Evolutionary conservation across 305 asterid genomes (phyloP), one percentile per base, ranked within the genome.

Genomic region (Salvia sclarea): DNA sequence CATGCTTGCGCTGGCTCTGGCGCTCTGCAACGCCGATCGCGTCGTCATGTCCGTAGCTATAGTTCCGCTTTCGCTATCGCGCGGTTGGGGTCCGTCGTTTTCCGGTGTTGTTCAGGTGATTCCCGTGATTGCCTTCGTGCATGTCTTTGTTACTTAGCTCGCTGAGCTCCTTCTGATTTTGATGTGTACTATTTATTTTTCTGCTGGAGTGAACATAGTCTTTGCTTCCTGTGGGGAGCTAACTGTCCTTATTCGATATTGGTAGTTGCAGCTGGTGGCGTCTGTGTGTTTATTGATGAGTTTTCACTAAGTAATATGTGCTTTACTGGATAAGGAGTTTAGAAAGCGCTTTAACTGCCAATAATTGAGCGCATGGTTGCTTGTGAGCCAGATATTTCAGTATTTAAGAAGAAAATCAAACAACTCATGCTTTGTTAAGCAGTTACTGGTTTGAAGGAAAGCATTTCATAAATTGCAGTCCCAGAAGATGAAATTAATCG

Each of bases 31-130:
- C 78, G 98, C 98, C 18, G 98, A 93, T 56, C 88, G 98, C 1
- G 97, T 90, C 59, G 98, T 90, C 24, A 93, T 93, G 98, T 93
- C 98, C 0, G 98, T 93, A 16, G 97, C 94, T 35, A 90, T 93
- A 6, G 98, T 93, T 21, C 98, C 98, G 18, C 71, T 93, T 13
- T 86, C 97, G 20, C 76, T 74, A 24, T 71, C 95, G 57, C 82
- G 83, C 63, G 94, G 96, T 61, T 93, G 98, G 98, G 80, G 92
- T 20, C 96, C 83, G 66, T 88, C 97, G 8, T 90, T 93, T 56
- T 84, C 95, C 14, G 98, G 98, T 17, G 74, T 93, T 38, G 95
- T 93, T 67, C 98, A 93, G 96, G 98, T 93, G 69, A 61, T 47
- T 37, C 21, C 37, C 24, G 11, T n/a, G 37, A 38, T 56, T 16